Evolutionary conservation across 2,329 filamentous ascomycete species (phyloP).

Genomic region (Elsinoe ampelina): DNA sequence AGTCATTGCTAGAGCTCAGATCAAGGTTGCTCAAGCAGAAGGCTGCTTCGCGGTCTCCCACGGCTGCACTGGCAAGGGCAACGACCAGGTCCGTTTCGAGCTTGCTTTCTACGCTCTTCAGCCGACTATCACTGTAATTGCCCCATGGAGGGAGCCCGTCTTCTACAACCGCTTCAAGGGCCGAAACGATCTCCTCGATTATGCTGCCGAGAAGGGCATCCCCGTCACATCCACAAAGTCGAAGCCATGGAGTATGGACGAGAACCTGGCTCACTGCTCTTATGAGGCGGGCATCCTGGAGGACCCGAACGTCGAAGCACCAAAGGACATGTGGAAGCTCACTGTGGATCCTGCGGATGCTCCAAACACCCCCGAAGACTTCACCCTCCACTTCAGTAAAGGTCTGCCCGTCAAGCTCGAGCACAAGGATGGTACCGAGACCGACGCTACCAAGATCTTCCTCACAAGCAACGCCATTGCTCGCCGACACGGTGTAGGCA

Average conservation of each 20-base stretch:
- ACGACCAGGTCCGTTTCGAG: slow-evolving; percentile 59
- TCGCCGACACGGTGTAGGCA: slow-evolving; percentile 62
- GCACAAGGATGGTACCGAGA: slow-evolving; percentile 48
- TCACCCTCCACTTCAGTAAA: slow-evolving; percentile 63
- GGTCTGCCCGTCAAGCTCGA: slow-evolving; percentile 63
- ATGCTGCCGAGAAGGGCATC: slow-evolving; percentile 56
- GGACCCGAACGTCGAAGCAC: slow-evolving; percentile 54
- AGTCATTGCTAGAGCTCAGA: slow-evolving; percentile 59
- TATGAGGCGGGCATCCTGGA: slow-evolving; percentile 75
- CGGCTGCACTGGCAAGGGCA: slow-evolving; percentile 56
- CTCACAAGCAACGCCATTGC: slow-evolving; percentile 62
- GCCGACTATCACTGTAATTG: slow-evolving; percentile 60
- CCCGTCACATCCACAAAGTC: slow-evolving; percentile 65
- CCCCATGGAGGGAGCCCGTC: slow-evolving; percentile 62
- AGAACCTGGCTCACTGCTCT: slow-evolving; percentile 65
- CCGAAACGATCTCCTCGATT: slow-evolving; percentile 63
- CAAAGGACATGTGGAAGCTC: slow-evolving; percentile 72
- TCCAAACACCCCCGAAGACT: slow-evolving; percentile 60
- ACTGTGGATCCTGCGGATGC: slow-evolving; percentile 57
- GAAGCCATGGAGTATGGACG: slow-evolving; percentile 60
- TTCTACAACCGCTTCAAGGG: slow-evolving; percentile 65
- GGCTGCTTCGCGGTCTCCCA: slow-evolving; percentile 41
- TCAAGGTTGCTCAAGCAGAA: slow-evolving; percentile 54
- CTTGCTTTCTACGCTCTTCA: slow-evolving; percentile 53
- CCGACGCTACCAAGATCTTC: slow-evolving; percentile 65